A percentile compares a stretch with the other conserved stretches of the same genome.
Evolutionary conservation across 768 basidiomycete species (phyloP).

Genomic region (Trametes cinnabarina): DNA sequence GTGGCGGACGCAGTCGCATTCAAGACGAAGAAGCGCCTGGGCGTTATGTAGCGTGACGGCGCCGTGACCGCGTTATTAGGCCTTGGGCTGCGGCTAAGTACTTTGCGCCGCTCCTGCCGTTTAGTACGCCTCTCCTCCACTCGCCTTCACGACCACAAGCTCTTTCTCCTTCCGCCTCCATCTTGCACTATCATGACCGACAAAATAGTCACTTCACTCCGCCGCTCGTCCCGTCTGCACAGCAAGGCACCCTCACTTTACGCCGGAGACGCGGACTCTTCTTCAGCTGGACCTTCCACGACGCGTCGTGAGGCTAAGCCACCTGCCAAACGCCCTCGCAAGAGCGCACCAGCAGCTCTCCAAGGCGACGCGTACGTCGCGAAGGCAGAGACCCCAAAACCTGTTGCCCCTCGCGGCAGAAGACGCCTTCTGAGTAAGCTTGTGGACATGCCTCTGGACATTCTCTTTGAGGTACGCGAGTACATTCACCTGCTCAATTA

Average conservation of each 20-base stretch:
- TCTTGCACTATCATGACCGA: background rate
- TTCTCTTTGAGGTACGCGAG: constrained; percentile 7
- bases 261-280: background rate
- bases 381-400: background rate
- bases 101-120: background rate
- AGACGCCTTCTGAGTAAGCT: constrained; percentile 12
- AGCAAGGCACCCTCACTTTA: background rate
- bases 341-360: background rate
- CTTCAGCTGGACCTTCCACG: background rate
- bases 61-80: too few relatives aligned
- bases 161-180: background rate
- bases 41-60: too few relatives aligned
- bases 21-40: too few relatives aligned
- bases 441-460: constrained; percentile 18
- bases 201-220: background rate
- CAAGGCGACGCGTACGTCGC: background rate
- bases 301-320: background rate
- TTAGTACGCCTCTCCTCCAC: background rate
- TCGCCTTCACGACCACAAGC: background rate
- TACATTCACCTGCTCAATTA: background rate
- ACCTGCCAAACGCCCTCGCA: constrained; percentile 1
- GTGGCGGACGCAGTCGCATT: too few relatives aligned
- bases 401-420: background rate
- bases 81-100: too few relatives aligned
- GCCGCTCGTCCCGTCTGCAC: constrained; percentile 10